A percentile compares a stretch with the other conserved stretches of the same genome.
phyloP scores from a whole-genome alignment of 108 stramenopile species.

The Nannochloropsis salina region DNA sequence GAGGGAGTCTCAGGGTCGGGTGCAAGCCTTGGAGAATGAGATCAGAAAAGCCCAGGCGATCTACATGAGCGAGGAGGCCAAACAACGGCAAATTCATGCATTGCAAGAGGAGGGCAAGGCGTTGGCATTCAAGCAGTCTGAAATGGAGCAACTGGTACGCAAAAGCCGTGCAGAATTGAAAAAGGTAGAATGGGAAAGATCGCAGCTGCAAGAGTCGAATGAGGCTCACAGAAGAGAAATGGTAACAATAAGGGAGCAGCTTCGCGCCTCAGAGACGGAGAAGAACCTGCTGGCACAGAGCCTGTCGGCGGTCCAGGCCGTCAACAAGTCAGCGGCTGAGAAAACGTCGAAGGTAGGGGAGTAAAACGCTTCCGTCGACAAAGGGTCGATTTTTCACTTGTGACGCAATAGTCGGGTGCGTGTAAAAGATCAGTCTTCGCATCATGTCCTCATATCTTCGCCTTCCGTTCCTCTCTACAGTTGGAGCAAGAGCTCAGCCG shows the following conservation, averaged over 20 bases:
- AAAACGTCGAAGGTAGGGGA: neutral
- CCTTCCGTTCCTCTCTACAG: neutral
- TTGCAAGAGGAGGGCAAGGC: slow-evolving; percentile 37
- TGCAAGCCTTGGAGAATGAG: neutral
- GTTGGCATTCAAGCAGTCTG: slow-evolving; percentile 47
- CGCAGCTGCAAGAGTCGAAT: slow-evolving; percentile 18
- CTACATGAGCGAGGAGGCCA: neutral
- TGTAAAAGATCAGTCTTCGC: neutral
- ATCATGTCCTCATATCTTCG: neutral
- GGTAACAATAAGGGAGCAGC: slow-evolving; percentile 29
- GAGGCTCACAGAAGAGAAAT: neutral
- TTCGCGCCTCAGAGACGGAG: slow-evolving; percentile 27
- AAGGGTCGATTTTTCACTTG: neutral
- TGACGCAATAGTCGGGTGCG: neutral
- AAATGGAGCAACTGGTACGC: slow-evolving; percentile 41
- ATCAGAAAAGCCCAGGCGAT: neutral
- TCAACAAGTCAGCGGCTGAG: slow-evolving; percentile 33
- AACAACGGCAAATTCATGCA: slow-evolving; percentile 27
- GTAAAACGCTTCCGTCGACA: neutral
- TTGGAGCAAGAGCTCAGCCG: slow-evolving; percentile 25
- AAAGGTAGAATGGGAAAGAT: slow-evolving; percentile 30
- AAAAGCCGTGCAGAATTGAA: slow-evolving; percentile 32
- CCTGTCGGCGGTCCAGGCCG: slow-evolving; percentile 33
- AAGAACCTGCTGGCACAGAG: slow-evolving; percentile 27
- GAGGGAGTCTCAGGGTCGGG: neutral